phyloP scores from a whole-genome alignment of 106 monocot genomes.

The Alisma plantagoaquatica region DNA sequence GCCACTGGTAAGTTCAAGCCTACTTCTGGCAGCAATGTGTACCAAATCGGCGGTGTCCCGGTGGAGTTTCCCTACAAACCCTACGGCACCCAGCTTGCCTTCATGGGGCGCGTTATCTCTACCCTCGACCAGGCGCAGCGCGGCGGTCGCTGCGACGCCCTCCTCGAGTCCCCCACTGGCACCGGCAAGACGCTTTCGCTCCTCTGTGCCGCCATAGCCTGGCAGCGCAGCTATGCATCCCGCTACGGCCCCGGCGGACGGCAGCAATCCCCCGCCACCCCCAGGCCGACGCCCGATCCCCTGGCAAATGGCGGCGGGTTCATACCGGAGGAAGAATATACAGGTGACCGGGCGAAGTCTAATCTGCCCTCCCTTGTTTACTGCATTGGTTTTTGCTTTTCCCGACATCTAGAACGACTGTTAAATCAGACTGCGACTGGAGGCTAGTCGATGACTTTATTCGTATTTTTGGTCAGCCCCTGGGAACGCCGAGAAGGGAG shows the following conservation, averaged over 20 bases:
- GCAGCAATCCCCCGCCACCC: constrained; percentile 17
- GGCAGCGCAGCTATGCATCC: constrained; percentile 37
- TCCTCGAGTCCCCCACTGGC: constrained; percentile 96
- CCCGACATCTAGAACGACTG: too few species aligned
- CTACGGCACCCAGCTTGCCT: constrained; percentile 89
- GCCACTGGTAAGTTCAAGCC: background rate
- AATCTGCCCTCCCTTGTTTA: too few species aligned
- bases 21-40: constrained; percentile 9
- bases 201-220: constrained; percentile 90
- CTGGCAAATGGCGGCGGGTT: constrained; percentile 83
- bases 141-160: constrained; percentile 80
- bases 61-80: constrained; percentile 98
- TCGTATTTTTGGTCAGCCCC: too few species aligned
- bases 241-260: too few species aligned
- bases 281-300: constrained; percentile 27
- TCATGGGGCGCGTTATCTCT: constrained; percentile 94
- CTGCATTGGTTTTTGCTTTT: too few species aligned
- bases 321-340: constrained; percentile 25
- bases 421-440: too few species aligned
- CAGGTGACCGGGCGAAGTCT: too few species aligned
- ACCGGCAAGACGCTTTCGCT: constrained; percentile 97
- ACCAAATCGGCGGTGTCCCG: constrained; percentile 84
- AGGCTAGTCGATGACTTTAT: too few species aligned
- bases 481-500: too few species aligned
- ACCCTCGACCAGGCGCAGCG: constrained; percentile 65